Conservation (phyloP, 257 asterid species). For the Nicotiana noctiflora region DNA sequence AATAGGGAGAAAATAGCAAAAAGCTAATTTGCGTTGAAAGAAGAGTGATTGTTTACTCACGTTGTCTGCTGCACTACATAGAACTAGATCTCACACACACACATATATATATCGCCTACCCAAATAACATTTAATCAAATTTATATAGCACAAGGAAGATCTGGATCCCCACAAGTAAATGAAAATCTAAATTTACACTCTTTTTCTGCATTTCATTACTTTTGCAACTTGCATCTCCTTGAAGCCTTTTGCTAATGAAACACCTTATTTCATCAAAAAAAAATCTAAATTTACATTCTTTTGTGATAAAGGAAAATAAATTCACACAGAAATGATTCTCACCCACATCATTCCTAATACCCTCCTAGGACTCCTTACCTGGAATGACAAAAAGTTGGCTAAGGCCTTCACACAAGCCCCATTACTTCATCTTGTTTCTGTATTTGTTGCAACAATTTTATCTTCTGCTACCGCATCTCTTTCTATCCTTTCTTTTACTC, state of each 20-base stretch:
- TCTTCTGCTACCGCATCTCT: not conserved
- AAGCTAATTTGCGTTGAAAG: not conserved
- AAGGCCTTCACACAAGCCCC: not conserved
- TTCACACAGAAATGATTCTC: not conserved
- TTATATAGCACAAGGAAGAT: not conserved
- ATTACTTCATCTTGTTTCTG: too few species aligned
- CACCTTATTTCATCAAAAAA: too few species aligned
- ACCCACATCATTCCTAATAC: not conserved
- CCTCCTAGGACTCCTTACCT: not conserved
- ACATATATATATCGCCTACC: not conserved
- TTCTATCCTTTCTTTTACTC: not conserved
- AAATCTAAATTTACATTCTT: not conserved
- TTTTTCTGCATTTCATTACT: too few species aligned
- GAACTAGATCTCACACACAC: not conserved
- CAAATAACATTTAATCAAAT: not conserved
- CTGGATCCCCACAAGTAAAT: slow-evolving; percentile 3
- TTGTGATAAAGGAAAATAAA: not conserved
- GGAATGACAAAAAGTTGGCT: too few species aligned
- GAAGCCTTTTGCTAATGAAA: too few species aligned
- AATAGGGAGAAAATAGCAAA: not conserved
- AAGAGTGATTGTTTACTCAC: not conserved
- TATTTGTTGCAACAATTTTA: too few species aligned
- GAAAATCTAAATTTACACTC: not conserved
- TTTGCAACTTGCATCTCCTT: too few species aligned
- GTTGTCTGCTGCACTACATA: not conserved